These are phyloP conservation scores for Coniella lustricola DNA, from an alignment of 2,329 filamentous ascomycete genomes.

Conservation along the genomic window DNA sequence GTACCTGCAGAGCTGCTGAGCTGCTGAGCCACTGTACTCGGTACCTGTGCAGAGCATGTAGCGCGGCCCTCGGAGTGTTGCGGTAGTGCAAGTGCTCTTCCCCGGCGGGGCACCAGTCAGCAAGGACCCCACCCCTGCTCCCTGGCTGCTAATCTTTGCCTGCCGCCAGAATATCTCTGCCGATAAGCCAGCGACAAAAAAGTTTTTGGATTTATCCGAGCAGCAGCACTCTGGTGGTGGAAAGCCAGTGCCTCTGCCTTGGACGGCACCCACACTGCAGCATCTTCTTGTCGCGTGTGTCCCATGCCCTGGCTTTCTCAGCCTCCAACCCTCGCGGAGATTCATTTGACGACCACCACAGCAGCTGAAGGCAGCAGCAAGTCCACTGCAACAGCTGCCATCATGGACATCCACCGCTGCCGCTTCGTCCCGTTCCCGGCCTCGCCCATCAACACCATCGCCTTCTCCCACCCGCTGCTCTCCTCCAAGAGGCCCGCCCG, in stretches of 20 bases:
- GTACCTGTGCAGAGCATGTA: too few relatives aligned
- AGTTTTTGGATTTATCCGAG: constrained; percentile 14
- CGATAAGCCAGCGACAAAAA: constrained; percentile 12
- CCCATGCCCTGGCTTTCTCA: not conserved
- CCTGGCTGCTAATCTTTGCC: not conserved
- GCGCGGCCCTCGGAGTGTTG: too few relatives aligned
- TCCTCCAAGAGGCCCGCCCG: constrained; percentile 46
- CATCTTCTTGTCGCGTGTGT: constrained; percentile 2
- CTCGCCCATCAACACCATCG: constrained; percentile 86
- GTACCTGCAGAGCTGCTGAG: not conserved
- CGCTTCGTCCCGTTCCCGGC: constrained; percentile 91
- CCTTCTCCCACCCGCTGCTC: constrained; percentile 72
- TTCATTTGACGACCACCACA: constrained; percentile 2
- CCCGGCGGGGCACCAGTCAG: too few relatives aligned
- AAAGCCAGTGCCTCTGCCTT: not conserved
- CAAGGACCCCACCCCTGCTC: too few relatives aligned
- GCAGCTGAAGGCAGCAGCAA: constrained; percentile 9
- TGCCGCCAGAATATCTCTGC: not conserved
- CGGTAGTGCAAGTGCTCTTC: too few relatives aligned
- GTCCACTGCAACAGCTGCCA: constrained; percentile 10
- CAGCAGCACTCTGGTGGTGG: not conserved
- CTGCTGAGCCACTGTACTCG: not conserved
- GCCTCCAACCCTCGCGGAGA: constrained; percentile 4
- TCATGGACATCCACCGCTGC: constrained; percentile 94
- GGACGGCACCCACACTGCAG: constrained; percentile 1